Base-by-base conservation (phyloP, 805 yeast species). In the Kockiozyma suomiensis region DNA sequence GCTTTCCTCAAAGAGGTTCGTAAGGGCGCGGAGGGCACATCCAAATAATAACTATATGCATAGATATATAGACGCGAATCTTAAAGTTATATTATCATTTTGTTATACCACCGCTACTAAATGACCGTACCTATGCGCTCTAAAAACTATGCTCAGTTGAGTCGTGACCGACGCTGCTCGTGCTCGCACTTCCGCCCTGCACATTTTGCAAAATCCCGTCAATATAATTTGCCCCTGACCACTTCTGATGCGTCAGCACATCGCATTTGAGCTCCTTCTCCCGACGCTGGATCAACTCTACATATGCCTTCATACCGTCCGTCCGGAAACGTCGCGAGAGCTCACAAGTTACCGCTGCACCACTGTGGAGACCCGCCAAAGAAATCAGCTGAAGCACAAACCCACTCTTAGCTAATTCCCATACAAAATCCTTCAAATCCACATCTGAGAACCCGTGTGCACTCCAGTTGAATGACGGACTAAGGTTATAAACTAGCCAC, bases 381-480 rank as follows among this genome's bases (percentile, higher is more conserved):
- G 86, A 83, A 17, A 84, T 82, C 42, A 85, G 75, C 70, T 84
- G 88, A 42, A 84, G 68, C 1, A 82, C 82, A 66, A 82, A 84
- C 3, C 87, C 87, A 48, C 77, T 70, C 68, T 82, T 77, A 26
- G 83, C 87, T 47, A 84, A 71, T 61, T 81, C 84, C 74, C 78
- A 77, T 12, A 82, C 81, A 65, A 83, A 82, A 40, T 75, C 74
- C 59, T 78, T 72, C 51, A 85, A 74, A 54, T 79, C 79, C 17
- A 73, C 63, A 13, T 78, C 80, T 17, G 75, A 68, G 70, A 81
- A 84, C 0, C 87, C 87, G 58, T 83, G 84, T 0, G 78, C 79
- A 17, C 76, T 69, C 86, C 87, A 84, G 72, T 84, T 82, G 73
- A 83, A 84, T 21, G 83, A 79, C 15, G 87, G 88, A 26, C 84